These are phyloP conservation scores for Coniochaeta prunicola DNA, from an alignment of 2,329 filamentous ascomycete genomes.

Conservation along the genomic window DNA sequence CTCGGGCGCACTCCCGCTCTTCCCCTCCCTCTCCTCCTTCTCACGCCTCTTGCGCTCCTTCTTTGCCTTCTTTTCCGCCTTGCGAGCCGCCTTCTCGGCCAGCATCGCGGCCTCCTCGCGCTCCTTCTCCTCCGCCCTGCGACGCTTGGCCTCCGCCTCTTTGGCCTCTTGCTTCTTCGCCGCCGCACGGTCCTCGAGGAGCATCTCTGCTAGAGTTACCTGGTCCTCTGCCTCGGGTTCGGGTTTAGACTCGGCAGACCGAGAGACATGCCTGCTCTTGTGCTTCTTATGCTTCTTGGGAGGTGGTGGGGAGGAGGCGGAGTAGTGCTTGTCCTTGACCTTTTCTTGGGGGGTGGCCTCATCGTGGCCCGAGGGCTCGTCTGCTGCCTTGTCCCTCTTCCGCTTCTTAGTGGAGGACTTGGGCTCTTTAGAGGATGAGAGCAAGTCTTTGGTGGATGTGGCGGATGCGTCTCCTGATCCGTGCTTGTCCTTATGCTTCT, in stretches of 20 bases:
- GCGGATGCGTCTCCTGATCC: background rate
- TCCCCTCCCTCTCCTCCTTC: background rate
- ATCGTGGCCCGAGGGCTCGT: background rate
- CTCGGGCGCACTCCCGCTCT: background rate
- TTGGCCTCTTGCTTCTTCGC: background rate
- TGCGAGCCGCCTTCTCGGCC: slow-evolving; percentile 11
- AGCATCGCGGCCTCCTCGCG: background rate
- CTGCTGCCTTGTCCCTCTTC: slow-evolving; percentile 8
- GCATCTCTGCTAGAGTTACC: background rate
- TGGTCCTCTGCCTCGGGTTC: slow-evolving; percentile 4
- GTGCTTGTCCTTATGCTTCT: slow-evolving; percentile 10
- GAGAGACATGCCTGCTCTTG: background rate
- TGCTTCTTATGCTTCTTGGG: slow-evolving; percentile 5
- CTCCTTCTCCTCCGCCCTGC: slow-evolving; percentile 1
- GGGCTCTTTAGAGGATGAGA: background rate
- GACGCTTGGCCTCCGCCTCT: background rate
- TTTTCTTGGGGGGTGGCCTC: slow-evolving; percentile 7
- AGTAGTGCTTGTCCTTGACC: background rate
- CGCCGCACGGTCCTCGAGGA: background rate
- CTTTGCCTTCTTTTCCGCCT: slow-evolving; percentile 6
- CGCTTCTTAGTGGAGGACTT: slow-evolving; percentile 12
- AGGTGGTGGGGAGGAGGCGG: background rate
- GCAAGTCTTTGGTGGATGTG: background rate
- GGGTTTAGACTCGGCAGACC: background rate
- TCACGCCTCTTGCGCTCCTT: background rate